Conservation (phyloP, 2,329 filamentous ascomycete genomes). For the Pyricularia sp. region DNA sequence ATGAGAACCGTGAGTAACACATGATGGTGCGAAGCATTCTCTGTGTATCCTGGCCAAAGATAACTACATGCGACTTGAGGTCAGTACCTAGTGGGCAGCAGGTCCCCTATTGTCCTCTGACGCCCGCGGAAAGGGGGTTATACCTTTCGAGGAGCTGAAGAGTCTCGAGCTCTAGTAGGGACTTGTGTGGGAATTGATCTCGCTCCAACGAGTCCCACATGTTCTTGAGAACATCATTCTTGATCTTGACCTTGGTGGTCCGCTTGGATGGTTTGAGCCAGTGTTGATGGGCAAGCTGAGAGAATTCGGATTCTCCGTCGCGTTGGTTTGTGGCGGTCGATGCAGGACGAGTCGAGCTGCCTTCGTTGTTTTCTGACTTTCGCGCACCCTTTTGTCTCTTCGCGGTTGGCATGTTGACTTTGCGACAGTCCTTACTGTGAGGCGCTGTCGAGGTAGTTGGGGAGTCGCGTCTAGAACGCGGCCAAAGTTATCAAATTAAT, state of each 20-base stretch:
- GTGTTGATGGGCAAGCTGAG: slow-evolving; percentile 66
- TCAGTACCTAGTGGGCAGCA: not conserved
- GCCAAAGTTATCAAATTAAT: not conserved
- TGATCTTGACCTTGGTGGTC: slow-evolving; percentile 54
- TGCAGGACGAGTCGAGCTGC: slow-evolving; percentile 39
- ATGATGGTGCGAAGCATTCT: slow-evolving; percentile 83
- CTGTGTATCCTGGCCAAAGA: slow-evolving; percentile 84
- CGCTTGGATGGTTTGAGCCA: slow-evolving; percentile 62
- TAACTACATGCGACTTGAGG: slow-evolving; percentile 43
- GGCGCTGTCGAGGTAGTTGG: not conserved
- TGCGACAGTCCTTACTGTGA: not conserved
- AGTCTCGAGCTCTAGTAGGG: slow-evolving; percentile 73
- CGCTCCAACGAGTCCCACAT: slow-evolving; percentile 84
- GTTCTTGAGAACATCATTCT: slow-evolving; percentile 74
- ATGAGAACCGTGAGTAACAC: slow-evolving; percentile 77
- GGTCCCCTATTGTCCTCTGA: not conserved
- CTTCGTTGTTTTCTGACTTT: slow-evolving; percentile 24
- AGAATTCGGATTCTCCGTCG: slow-evolving; percentile 58
- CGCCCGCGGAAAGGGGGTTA: not conserved
- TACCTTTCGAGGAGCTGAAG: slow-evolving; percentile 78
- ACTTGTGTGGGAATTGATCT: slow-evolving; percentile 63
- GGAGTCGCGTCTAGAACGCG: slow-evolving; percentile 3
- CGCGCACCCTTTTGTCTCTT: slow-evolving; percentile 44
- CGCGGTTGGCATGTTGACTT: slow-evolving; percentile 38
- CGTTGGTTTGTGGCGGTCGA: slow-evolving; percentile 41